Base-by-base conservation (phyloP, 2,329 filamentous ascomycete genomes). In the Taxawa tesnikishii region DNA sequence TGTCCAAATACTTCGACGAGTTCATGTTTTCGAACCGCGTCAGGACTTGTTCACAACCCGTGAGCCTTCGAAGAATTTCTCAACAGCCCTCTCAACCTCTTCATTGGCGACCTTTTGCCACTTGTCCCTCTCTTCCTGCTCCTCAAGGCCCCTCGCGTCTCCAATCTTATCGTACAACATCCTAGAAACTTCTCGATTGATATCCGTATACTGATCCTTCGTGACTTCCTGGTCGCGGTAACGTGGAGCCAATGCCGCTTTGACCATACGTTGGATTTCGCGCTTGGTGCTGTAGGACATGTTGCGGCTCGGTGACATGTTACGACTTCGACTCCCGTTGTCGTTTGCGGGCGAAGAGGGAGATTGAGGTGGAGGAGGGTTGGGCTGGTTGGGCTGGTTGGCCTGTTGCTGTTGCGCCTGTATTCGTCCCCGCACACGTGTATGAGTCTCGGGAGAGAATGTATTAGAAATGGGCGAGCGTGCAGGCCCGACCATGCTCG, bases 141-240 rank as follows among this genome's bases (percentile, higher is more conserved):
- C 72, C 4, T 58, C 50, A 17, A 90, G 66, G 14, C 56, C 59
- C 31, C 56, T 54, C 23, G 65, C 57, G 37, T 64, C 65, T 4
- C 66, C 67, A 15, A 74, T 67, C 28, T 63, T 62, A 18, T 76
- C 84, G 57, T 98, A 98, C 37, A 98, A 65, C 59, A 79, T 82
- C 36, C 84, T 79, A 26, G 84, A 94, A 19, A 96, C 77, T 38
- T 81, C 79, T 40, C 85, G 78, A 52, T 96, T 96, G 58, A 96
- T 94, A 35, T 75, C 75, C 3, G 83, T 88, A 54, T 93, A 98
- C 55, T 94, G 80, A 38, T 94, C 83, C 44, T 85, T 83, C 12
- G 78, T 84, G 39, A 96, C 70, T 40, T 79, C 73, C 45, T 80
- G 78, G 26, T 79, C 79, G 40, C 77, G 72, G 65, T 88, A 96